phyloP scores from a whole-genome alignment of 768 basidiomycete genomes.

The Daedaleopsis sinensis region DNA sequence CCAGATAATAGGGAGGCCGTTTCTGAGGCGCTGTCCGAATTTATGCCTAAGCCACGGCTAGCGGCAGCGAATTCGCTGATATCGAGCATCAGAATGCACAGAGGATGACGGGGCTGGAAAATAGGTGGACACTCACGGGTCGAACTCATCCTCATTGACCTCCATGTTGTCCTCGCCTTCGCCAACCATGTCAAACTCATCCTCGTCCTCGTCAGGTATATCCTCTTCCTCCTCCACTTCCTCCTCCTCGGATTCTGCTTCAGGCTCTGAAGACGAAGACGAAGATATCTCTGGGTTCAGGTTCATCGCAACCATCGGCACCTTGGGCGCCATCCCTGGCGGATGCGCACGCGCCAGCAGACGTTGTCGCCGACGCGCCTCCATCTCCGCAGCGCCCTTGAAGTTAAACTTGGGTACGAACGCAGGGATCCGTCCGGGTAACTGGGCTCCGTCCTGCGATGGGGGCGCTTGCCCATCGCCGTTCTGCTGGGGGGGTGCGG shows the following conservation, averaged over 20 bases:
- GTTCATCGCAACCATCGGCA: conserved; percentile 36
- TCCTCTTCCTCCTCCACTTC: conserved; percentile 42
- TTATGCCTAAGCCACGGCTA: conserved; percentile 41
- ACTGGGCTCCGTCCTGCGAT: conserved; percentile 29
- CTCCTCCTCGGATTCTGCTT: conserved; percentile 43
- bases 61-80: conserved; percentile 71
- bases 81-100: too few species aligned
- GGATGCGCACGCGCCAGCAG: conserved; percentile 62
- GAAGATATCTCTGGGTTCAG: conserved; percentile 53
- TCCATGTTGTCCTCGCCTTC: conserved; percentile 36
- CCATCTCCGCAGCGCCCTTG: conserved; percentile 87
- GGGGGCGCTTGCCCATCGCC: conserved; percentile 12
- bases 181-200: conserved; percentile 54
- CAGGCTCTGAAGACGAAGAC: conserved; percentile 37
- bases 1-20: conserved; percentile 60
- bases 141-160: conserved; percentile 66
- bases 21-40: conserved; percentile 68
- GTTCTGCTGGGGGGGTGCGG: conserved; percentile 2
- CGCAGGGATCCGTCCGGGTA: conserved; percentile 42
- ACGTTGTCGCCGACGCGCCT: conserved; percentile 63
- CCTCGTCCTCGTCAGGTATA: conserved; percentile 39
- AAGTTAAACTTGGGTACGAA: conserved; percentile 71
- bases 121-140: conserved; percentile 57
- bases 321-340: conserved; percentile 36
- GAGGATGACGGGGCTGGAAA: background rate